A percentile compares a stretch with the other conserved stretches of the same genome.
Conservation (phyloP, 192 early-diverging fungal genomes). For the Backusella mclennaniae region DNA sequence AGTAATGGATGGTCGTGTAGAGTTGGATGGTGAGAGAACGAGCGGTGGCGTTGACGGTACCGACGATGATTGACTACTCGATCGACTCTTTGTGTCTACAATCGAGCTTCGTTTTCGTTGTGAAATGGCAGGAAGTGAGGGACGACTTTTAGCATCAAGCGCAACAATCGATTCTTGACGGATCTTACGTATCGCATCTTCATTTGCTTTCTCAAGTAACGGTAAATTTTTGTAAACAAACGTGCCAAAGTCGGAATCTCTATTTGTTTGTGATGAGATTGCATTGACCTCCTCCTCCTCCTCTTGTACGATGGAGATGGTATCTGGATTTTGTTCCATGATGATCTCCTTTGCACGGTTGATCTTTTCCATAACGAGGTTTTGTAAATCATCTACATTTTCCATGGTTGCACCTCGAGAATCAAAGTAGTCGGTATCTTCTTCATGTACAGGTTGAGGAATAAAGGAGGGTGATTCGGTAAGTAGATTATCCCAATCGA, state of each 20-base stretch:
- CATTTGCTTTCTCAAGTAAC: conserved; percentile 87
- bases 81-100: conserved; percentile 12
- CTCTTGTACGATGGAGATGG: neutral
- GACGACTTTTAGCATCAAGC: neutral
- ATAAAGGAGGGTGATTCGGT: conserved; percentile 74
- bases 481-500: conserved; percentile 70
- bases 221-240: conserved; percentile 92
- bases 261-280: neutral
- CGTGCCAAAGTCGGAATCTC: conserved; percentile 75
- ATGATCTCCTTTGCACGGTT: conserved; percentile 22
- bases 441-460: conserved; percentile 69
- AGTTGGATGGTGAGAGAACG: conserved; percentile 11
- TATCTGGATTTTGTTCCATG: conserved; percentile 13
- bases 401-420: conserved; percentile 71
- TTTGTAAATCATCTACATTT: conserved; percentile 40
- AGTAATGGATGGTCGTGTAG: neutral
- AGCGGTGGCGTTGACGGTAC: conserved; percentile 1
- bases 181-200: conserved; percentile 79
- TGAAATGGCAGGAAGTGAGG: conserved; percentile 38
- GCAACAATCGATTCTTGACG: conserved; percentile 57
- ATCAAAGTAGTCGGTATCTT: conserved; percentile 96
- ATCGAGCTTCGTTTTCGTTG: conserved; percentile 24
- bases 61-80: conserved; percentile 6
- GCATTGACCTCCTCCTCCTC: neutral
- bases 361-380: conserved; percentile 31